phyloP scores from a whole-genome alignment of 331 rosid genomes.

The Acacia pycnantha region DNA sequence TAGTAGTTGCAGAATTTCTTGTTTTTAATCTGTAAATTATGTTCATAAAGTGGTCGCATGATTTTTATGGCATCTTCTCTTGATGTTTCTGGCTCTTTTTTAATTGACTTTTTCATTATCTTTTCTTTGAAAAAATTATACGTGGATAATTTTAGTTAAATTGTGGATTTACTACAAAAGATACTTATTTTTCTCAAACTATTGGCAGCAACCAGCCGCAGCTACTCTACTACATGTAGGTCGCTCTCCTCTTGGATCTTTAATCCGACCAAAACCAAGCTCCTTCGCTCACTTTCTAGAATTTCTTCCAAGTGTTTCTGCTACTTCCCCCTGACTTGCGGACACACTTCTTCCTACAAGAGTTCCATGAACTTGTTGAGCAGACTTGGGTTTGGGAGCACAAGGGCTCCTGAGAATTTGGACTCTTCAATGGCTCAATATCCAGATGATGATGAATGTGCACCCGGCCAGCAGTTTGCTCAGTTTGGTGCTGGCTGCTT shows the following conservation, averaged over 20 bases:
- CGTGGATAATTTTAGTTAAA: neutral
- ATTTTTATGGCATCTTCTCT: slow-evolving; percentile 4
- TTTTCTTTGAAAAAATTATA: neutral
- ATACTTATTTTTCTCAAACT: slow-evolving; percentile 41
- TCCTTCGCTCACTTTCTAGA: slow-evolving; percentile 43
- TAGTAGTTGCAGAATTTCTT: neutral
- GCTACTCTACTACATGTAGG: slow-evolving; percentile 36
- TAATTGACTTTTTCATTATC: neutral
- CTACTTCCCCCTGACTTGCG: slow-evolving; percentile 40
- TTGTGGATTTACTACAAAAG: no score
- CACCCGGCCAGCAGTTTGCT: slow-evolving; percentile 79
- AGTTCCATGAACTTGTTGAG: slow-evolving; percentile 78
- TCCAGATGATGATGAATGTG: slow-evolving; percentile 76
- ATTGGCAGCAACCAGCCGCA: slow-evolving; percentile 44
- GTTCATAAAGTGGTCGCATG: slow-evolving; percentile 6
- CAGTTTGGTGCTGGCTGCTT: slow-evolving; percentile 97
- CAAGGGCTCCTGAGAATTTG: slow-evolving; percentile 43
- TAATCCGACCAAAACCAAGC: slow-evolving; percentile 38
- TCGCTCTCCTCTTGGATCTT: slow-evolving; percentile 46
- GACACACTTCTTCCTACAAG: slow-evolving; percentile 30
- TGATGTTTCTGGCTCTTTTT: neutral
- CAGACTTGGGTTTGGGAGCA: slow-evolving; percentile 70
- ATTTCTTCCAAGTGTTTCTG: slow-evolving; percentile 42
- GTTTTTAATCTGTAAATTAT: neutral
- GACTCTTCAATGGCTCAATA: slow-evolving; percentile 77